Evolutionary conservation across 768 basidiomycete species (phyloP).

Genomic region (Leccinum ochraceum): DNA sequence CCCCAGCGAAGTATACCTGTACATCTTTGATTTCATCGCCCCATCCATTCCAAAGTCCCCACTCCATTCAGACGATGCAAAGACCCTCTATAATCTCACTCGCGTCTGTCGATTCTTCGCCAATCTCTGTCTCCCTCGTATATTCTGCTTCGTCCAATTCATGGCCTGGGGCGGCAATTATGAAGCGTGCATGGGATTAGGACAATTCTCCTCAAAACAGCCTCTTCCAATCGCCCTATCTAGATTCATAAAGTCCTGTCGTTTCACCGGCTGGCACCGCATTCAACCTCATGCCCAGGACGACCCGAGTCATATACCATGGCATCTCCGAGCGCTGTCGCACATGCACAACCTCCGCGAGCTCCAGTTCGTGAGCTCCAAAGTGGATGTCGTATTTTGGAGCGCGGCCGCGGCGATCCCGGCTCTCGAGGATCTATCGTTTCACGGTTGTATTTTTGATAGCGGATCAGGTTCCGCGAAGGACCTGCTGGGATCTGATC

Average conservation of each 20-base stretch:
- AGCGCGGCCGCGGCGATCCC: background rate
- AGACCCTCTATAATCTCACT: background rate
- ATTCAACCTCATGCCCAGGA: too few species aligned
- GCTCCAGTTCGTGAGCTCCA: background rate
- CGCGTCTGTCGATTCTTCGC: background rate
- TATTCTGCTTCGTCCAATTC: background rate
- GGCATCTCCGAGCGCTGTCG: background rate
- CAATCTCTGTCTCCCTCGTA: background rate
- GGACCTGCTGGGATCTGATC: too few species aligned
- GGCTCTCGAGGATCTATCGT: background rate
- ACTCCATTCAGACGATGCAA: background rate
- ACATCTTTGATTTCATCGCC: background rate
- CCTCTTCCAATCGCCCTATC: background rate
- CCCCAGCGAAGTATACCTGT: background rate
- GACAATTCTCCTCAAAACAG: background rate
- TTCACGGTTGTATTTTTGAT: background rate
- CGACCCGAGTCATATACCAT: too few species aligned
- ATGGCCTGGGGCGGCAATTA: too few species aligned
- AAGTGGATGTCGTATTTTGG: background rate
- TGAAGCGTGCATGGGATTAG: too few species aligned
- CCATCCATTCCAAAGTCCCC: background rate
- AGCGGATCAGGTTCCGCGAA: too few species aligned
- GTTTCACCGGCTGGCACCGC: background rate
- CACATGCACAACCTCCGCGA: background rate
- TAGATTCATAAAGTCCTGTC: background rate